Base-by-base conservation (phyloP, 306 rosid genomes). In the Vachellia pachyceras region DNA sequence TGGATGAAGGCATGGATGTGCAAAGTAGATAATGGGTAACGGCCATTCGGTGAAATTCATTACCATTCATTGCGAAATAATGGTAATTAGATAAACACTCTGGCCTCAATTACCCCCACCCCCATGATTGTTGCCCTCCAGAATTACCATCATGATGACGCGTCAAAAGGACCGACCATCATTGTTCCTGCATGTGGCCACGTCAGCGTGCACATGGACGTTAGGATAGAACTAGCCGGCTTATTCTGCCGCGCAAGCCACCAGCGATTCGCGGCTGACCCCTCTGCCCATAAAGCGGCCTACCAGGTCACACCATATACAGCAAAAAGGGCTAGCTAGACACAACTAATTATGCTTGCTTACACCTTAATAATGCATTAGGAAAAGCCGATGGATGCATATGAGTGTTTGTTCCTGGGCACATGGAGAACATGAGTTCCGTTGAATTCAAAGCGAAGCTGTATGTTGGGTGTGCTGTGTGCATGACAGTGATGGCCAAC, bases 401-500 rank as follows among this genome's bases (percentile, higher is more conserved):
- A n/a, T 42, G 33, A 69, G 55, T 42, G 55, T 69, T 69, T 44
- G 55, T 22, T 44, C 6, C n/a, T 23, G 3, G 8, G 74, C 74
- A 69, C 74, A 69, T 69, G 74, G 37, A 69, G 74, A 69, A 42
- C 74, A 69, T 12, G 55, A 42, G 55, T 22, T 68, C 41, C 74
- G 36, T 69, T 12, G n/a, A 69, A 13, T 44, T 69, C 74, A 69
- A 69, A 69, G 18, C 55, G 54, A 69, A 20, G 55, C 36, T 41
- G 49, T 42, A 25, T 39, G 3, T 41, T 68, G 36, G 73, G 9
- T 41, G 36, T n/a, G n/a, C n/a, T n/a, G n/a, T n/a, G n/a, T 68
- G 55, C 11, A 1, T 44, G 55, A 42, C 39, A 11, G 6, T 44
- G 20, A 69, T 23, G 37, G 74, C 12, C 55, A 13, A 22, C 73